These are phyloP conservation scores for Cyphellophora europaea DNA, from an alignment of 2,329 filamentous ascomycete genomes.

Conservation along the genomic window DNA sequence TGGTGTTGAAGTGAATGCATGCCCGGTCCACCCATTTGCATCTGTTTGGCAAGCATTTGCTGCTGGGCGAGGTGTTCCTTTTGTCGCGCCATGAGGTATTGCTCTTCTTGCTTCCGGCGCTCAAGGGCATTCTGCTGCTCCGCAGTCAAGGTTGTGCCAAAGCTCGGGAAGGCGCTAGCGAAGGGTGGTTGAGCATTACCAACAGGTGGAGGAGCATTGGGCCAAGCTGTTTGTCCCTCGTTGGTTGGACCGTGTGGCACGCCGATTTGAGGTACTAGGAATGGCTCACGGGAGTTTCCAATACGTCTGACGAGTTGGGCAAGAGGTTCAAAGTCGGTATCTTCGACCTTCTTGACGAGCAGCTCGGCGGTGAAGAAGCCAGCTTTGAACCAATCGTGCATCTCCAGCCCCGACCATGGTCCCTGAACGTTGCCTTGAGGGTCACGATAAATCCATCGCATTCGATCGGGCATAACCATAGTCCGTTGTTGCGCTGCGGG, in stretches of 20 bases:
- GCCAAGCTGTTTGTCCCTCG: conserved; percentile 29
- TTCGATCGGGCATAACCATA: conserved; percentile 98
- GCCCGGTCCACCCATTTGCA: conserved; percentile 53
- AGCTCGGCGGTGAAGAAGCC: conserved; percentile 95
- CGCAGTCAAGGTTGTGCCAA: conserved; percentile 89
- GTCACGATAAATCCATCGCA: conserved; percentile 97
- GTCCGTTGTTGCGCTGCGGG: conserved; percentile 63
- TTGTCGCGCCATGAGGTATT: conserved; percentile 92
- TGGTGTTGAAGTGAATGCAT: conserved; percentile 72
- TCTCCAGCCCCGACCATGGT: conserved; percentile 91
- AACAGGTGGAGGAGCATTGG: conserved; percentile 17
- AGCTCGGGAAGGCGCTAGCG: conserved; percentile 87
- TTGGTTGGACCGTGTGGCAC: conserved; percentile 74
- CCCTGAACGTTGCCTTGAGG: conserved; percentile 87
- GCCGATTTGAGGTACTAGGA: conserved; percentile 93
- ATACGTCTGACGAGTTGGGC: conserved; percentile 92
- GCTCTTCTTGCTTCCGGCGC: conserved; percentile 93
- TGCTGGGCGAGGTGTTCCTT: conserved; percentile 87
- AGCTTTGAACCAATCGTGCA: conserved; percentile 99
- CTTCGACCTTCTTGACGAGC: conserved; percentile 89
- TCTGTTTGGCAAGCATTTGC: conserved; percentile 62
- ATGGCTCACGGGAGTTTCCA: conserved; percentile 93
- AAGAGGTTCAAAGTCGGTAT: conserved; percentile 86
- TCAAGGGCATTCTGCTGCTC: conserved; percentile 98
- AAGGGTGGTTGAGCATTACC: conserved; percentile 72